Percentiles rank a stretch among this genome's conserved stretches.
phyloP scores from a whole-genome alignment of 805 yeast genomes.

The Starmerella vitae region DNA sequence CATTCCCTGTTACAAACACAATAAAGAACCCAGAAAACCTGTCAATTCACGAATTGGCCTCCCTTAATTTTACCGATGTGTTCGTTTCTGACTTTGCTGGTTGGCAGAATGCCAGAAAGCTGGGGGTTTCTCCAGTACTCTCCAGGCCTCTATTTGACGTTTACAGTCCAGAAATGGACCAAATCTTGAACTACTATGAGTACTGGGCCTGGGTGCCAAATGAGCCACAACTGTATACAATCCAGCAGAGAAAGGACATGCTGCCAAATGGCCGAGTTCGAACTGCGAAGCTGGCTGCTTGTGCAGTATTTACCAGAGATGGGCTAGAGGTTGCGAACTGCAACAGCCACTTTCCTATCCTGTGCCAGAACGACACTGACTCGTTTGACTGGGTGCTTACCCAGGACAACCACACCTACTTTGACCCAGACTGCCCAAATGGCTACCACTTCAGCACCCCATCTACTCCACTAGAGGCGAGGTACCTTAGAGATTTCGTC shows the following conservation, averaged over 20 bases:
- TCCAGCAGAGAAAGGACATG: constrained; percentile 13
- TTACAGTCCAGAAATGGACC: constrained; percentile 7
- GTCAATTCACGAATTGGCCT: constrained; percentile 5
- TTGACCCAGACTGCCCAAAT: constrained; percentile 29
- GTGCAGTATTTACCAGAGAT: constrained; percentile 31
- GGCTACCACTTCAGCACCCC: constrained; percentile 36
- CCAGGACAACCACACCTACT: constrained; percentile 25
- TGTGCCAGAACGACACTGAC: constrained; percentile 39
- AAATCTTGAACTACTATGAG: constrained; percentile 21
- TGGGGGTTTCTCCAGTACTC: constrained; percentile 60
- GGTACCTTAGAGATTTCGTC: constrained; percentile 17
- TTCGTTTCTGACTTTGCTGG: neutral
- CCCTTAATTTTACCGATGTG: constrained; percentile 12
- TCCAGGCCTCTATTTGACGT: constrained; percentile 26
- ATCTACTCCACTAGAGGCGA: constrained; percentile 36
- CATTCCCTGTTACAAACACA: constrained; percentile 7
- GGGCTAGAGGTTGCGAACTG: constrained; percentile 66
- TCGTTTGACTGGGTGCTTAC: constrained; percentile 31
- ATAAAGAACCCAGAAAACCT: constrained; percentile 3
- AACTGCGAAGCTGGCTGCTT: constrained; percentile 25
- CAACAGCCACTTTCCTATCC: constrained; percentile 36
- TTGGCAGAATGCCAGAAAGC: constrained; percentile 25
- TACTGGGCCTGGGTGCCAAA: constrained; percentile 66
- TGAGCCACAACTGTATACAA: constrained; percentile 35
- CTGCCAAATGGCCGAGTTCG: constrained; percentile 8